phyloP scores from a whole-genome alignment of 83 land plant species.

The Thuja plicata region DNA sequence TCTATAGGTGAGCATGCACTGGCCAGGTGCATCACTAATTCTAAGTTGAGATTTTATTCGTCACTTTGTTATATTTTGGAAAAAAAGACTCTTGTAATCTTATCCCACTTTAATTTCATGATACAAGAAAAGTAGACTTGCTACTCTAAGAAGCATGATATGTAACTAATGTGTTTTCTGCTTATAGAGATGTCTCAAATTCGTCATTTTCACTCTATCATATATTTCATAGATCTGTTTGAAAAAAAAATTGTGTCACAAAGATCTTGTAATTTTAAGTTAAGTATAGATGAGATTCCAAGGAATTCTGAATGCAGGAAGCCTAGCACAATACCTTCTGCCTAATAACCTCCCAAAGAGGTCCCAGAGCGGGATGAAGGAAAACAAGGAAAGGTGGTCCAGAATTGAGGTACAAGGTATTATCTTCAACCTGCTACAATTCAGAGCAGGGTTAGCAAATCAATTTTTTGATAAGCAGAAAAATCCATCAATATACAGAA shows the following conservation, averaged over 20 bases:
- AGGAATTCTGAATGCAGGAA: background rate
- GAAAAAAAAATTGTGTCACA: background rate
- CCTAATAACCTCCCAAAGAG: slow-evolving; percentile 84
- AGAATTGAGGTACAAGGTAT: slow-evolving; percentile 61
- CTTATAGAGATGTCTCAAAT: background rate
- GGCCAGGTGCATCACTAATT: background rate
- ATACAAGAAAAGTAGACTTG: background rate
- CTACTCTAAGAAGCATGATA: background rate
- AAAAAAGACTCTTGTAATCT: background rate
- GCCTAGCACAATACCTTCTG: slow-evolving; percentile 66
- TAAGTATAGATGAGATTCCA: background rate
- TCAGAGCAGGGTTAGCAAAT: background rate
- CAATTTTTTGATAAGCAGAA: background rate
- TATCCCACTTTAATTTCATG: background rate
- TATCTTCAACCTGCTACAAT: slow-evolving; percentile 65
- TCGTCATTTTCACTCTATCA: background rate
- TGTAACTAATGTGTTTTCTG: background rate
- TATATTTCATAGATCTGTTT: background rate
- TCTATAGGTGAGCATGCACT: background rate
- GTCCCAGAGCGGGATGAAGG: slow-evolving; percentile 95
- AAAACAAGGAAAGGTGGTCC: slow-evolving; percentile 90
- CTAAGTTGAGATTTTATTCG: background rate
- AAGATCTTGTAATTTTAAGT: background rate
- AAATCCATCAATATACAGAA: background rate
- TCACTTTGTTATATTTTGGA: background rate